phyloP scores from a whole-genome alignment of 768 basidiomycete genomes.

The Mycena indigotica region DNA sequence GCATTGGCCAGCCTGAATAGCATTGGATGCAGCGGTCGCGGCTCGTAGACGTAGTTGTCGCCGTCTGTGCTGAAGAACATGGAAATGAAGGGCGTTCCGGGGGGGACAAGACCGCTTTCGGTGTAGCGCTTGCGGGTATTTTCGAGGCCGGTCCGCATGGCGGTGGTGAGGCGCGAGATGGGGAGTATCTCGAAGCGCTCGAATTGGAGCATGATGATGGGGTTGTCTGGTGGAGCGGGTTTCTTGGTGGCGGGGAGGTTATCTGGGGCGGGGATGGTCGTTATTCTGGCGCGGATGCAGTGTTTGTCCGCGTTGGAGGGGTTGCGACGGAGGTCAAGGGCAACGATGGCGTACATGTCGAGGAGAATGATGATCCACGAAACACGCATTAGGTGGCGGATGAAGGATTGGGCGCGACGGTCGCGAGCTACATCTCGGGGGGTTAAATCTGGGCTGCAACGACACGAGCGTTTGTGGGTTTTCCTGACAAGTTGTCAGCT shows the following conservation, averaged over 20 bases:
- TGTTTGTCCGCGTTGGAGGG: slow-evolving; percentile 1
- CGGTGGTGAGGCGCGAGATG: not conserved
- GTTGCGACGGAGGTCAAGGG: slow-evolving; percentile 2
- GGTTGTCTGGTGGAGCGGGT: not conserved
- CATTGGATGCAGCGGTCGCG: not conserved
- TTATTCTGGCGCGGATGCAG: slow-evolving; percentile 7
- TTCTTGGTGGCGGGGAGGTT: not conserved
- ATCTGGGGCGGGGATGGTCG: not conserved
- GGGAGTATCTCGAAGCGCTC: slow-evolving; percentile 6
- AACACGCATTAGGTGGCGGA: slow-evolving; percentile 3
- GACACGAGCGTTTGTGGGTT: slow-evolving; percentile 4
- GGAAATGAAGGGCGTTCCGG: not conserved
- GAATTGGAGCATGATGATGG: slow-evolving; percentile 12
- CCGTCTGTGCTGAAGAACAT: slow-evolving; percentile 14
- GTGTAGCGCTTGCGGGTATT: not conserved
- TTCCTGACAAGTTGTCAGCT: not conserved
- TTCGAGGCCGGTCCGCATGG: not conserved
- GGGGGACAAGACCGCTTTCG: not conserved
- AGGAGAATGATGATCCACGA: slow-evolving; percentile 14
- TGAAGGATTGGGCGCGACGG: slow-evolving; percentile 8
- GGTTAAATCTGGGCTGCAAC: slow-evolving; percentile 1
- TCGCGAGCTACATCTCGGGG: slow-evolving; percentile 5
- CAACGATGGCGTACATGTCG: slow-evolving; percentile 11
- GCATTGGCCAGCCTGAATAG: not conserved
- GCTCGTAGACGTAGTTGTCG: slow-evolving; percentile 10